Conservation (phyloP, 345 rosid species). For the Pistacia vera region DNA sequence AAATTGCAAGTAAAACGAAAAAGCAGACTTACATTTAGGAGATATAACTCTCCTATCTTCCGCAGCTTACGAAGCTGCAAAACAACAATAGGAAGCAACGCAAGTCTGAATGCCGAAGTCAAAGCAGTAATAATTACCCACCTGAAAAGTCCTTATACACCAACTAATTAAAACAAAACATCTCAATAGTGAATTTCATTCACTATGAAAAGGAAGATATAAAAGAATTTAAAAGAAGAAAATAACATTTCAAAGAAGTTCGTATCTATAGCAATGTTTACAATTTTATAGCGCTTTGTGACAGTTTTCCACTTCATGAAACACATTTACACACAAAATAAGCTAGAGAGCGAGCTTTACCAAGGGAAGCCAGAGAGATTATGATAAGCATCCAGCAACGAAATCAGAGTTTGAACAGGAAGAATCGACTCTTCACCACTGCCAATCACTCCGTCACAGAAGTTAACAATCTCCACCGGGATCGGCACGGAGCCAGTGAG, state of each 20-base stretch:
- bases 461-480: constrained; percentile 16
- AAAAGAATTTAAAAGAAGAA: too few relatives aligned
- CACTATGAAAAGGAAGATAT: too few relatives aligned
- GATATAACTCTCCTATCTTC: constrained; percentile 49
- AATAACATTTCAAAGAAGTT: too few relatives aligned
- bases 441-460: constrained; percentile 25
- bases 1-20: neutral
- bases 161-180: neutral
- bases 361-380: constrained; percentile 84
- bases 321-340: too few relatives aligned
- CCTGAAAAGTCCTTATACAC: constrained; percentile 33
- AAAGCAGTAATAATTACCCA: constrained; percentile 82
- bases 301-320: too few relatives aligned
- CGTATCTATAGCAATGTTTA: too few relatives aligned
- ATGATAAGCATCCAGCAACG: constrained; percentile 73
- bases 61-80: constrained; percentile 66
- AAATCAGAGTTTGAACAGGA: constrained; percentile 50
- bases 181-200: too few relatives aligned
- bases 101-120: constrained; percentile 63
- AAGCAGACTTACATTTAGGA: constrained; percentile 64
- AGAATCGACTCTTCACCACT: constrained; percentile 38
- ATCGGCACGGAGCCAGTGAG: constrained; percentile 13
- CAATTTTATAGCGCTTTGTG: too few relatives aligned
- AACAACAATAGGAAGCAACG: constrained; percentile 64
- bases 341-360: constrained; percentile 36